Conservation (phyloP, 78 protist genomes). For the Dictyostelium firmibasis region DNA sequence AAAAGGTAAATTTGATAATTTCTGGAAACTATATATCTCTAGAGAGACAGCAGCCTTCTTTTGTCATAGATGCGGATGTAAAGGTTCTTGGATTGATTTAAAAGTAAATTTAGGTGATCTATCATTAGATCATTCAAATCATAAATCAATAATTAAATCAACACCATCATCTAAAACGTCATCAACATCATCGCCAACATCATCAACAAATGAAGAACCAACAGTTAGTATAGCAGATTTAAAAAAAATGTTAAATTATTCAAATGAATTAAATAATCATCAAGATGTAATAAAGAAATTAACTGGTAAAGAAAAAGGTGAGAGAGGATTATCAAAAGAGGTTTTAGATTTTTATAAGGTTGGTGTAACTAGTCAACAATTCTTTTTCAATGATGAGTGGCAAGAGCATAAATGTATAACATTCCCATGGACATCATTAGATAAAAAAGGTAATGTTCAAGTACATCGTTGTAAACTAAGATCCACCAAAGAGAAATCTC, state of each 20-base stretch:
- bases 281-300: constrained; percentile 22
- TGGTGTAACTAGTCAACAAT: constrained; percentile 69
- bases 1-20: constrained; percentile 72
- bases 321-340: constrained; percentile 58
- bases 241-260: constrained; percentile 16
- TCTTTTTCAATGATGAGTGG: constrained; percentile 45
- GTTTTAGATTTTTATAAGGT: constrained; percentile 31
- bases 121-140: background rate
- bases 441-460: constrained; percentile 34
- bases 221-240: constrained; percentile 11
- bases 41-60: constrained; percentile 47
- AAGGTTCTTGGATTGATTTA: constrained; percentile 85
- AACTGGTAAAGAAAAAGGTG: constrained; percentile 54
- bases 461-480: constrained; percentile 71
- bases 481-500: constrained; percentile 44
- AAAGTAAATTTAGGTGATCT: constrained; percentile 66
- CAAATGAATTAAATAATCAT: constrained; percentile 18
- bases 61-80: constrained; percentile 79
- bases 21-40: constrained; percentile 81
- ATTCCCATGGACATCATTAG: constrained; percentile 80
- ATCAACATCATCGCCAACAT: background rate
- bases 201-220: background rate
- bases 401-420: constrained; percentile 83
- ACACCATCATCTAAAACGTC: too few species aligned
- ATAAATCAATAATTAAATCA: background rate